These are phyloP conservation scores for Chalciporus pseudorubinellus DNA, from an alignment of 768 basidiomycete species.

Conservation along the genomic window DNA sequence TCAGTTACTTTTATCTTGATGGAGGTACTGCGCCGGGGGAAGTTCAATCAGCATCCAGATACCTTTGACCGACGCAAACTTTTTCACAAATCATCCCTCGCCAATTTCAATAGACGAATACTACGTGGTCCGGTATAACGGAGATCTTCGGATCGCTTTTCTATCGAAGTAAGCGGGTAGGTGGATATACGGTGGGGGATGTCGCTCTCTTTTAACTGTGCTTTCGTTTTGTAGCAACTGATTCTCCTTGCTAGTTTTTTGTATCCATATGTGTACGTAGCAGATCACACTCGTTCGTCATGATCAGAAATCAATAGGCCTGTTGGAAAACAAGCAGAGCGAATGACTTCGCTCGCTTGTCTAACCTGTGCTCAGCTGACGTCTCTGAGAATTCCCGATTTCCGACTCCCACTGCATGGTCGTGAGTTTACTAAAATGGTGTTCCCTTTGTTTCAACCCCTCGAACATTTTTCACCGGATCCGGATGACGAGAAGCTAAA, in stretches of 20 bases:
- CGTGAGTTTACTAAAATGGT: slow-evolving; percentile 12
- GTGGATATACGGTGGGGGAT: not conserved
- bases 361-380: too few species aligned
- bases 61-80: slow-evolving; percentile 46
- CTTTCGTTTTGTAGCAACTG: not conserved
- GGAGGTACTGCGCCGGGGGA: slow-evolving; percentile 60
- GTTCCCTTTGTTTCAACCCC: slow-evolving; percentile 23
- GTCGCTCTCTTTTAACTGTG: not conserved
- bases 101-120: slow-evolving; percentile 30
- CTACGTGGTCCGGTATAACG: slow-evolving; percentile 32
- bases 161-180: not conserved
- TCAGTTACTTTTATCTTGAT: slow-evolving; percentile 62
- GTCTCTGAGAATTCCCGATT: not conserved
- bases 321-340: not conserved
- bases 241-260: slow-evolving; percentile 1
- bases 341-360: not conserved
- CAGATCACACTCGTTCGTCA: not conserved
- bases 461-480: too few species aligned
- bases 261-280: not conserved
- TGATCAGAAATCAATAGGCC: not conserved
- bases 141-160: not conserved
- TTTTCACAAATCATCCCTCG: slow-evolving; percentile 38
- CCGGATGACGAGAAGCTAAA: too few species aligned
- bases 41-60: slow-evolving; percentile 51
- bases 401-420: too few species aligned